Evolutionary conservation across 2,329 filamentous ascomycete species (phyloP), one percentile per base, ranked within the genome.

Genomic region (Hymenoscyphus repandus): DNA sequence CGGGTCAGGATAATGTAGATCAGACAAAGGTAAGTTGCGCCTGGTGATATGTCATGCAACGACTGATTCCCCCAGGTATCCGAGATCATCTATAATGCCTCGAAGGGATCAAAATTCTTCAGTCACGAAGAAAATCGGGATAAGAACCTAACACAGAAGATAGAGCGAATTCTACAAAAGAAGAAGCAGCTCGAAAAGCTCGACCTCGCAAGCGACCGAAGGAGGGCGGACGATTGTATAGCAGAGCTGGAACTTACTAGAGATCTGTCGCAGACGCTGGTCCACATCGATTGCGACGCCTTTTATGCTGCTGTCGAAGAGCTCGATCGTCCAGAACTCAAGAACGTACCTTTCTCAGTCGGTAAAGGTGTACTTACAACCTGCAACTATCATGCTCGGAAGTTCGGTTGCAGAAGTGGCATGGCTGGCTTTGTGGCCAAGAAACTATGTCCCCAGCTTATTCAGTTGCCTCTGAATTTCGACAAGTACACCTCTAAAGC

Each of bases 341-440:
- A 86, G 53, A 76, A 90, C 36, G 74, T 95, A 0, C 93, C 93
- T 0, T 96, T 99, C 71, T 90, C 92, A 0, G 93, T 99, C 0
- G 93, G 93, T 0, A 72, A 68, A 13, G 82, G 81, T 2, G 82
- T 85, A 2, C 67, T 85, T 22, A 82, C 80, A 17, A 85, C 80
- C 0, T 84, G 81, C 65, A 99, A 97, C 66, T 99, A 99, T 65
- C 77, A 87, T 60, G 93, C 93, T 1, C 80, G 93, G 17, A 88
- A 88, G 61, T 97, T 87, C 67, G 93, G 93, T 13, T 93, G 90
- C 60, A 82, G 93, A 32, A 95, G 88, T 59, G 93, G 91, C 17
- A 99, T 99, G 93, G 93, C 93, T 6, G 83, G 87, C 4, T 97
- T 97, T 63, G 91, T 97, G 30, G 93, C 93, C 12, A 90, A 88